Percentiles rank a stretch among this genome's conserved stretches.
phyloP scores from a whole-genome alignment of 2,329 filamentous ascomycete species.

The Monascus ruber region DNA sequence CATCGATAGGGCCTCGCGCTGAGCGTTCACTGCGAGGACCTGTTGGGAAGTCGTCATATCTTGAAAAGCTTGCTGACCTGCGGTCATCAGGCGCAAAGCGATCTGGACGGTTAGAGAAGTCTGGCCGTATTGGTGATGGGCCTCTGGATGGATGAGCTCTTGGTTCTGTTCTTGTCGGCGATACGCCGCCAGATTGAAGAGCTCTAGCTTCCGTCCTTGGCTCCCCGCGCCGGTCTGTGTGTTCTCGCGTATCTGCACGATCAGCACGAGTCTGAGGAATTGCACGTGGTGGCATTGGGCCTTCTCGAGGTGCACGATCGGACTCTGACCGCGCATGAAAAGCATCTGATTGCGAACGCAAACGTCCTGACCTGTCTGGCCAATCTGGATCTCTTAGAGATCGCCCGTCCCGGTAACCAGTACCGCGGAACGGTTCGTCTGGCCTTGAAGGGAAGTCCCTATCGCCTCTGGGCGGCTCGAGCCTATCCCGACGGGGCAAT shows the following conservation, averaged over 20 bases:
- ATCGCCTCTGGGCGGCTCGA: conserved; percentile 6
- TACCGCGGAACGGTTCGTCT: conserved; percentile 30
- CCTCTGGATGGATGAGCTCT: conserved; percentile 14
- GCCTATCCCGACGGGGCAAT: conserved; percentile 17
- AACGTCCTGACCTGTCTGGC: conserved; percentile 23
- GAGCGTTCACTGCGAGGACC: conserved; percentile 40
- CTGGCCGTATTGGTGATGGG: conserved; percentile 16
- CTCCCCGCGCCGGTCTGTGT: conserved; percentile 20
- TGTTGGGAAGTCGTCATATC: conserved; percentile 39
- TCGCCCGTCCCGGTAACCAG: conserved; percentile 23
- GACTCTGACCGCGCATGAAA: conserved; percentile 12
- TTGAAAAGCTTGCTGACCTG: conserved; percentile 17
- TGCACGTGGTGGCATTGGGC: conserved; percentile 12
- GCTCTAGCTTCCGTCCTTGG: conserved; percentile 5
- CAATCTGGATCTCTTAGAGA: conserved; percentile 26
- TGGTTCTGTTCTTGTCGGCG: conserved; percentile 22
- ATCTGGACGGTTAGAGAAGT: conserved; percentile 25
- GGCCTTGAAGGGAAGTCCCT: conserved; percentile 23
- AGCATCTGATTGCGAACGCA: conserved; percentile 19
- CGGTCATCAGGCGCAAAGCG: conserved; percentile 26
- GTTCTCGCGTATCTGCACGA: conserved; percentile 23
- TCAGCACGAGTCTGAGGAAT: conserved; percentile 19
- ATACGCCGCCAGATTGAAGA: not conserved
- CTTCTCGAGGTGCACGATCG: conserved; percentile 10
- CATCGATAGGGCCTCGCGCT: conserved; percentile 13